Evolutionary conservation across 192 early-diverging fungal species (phyloP), one percentile per base, ranked within the genome.

Genomic region (Thamnidium elegans): DNA sequence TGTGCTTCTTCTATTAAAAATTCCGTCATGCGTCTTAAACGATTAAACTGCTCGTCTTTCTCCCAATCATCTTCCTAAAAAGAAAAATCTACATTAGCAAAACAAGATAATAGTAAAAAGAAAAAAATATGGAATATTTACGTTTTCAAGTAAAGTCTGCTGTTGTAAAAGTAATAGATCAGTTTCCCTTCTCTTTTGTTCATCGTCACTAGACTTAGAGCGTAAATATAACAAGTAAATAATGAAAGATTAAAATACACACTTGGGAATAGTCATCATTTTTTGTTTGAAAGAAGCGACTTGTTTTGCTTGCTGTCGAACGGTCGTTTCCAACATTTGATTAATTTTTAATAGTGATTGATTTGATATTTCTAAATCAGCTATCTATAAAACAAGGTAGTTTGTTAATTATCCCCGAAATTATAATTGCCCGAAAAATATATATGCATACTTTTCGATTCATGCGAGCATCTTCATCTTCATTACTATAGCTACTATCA

Each of bases 311-410:
- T 82, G 81, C 20, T 79, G 80, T 50, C 79, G 72, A 30, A 76
- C 76, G 1, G 71, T 76, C 0, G 74, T 71, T 62, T 85, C 83
- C 21, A 85, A 66, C 43, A 77, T 75, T 23, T 72, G 62, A 60
- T 85, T 85, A 43, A 82, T 59, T 30, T 71, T 71, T 8, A 80
- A 56, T 10, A 85, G 55, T 30, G 79, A 80, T 20, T 77, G 59
- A 23, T 82, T 85, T 3, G 83, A 82, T 19, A 85, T 82, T 63
- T 85, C 83, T 43, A 84, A 73, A 71, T 84, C 81, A 26, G 64
- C 70, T 68, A 82, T 79, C 74, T 81, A 39, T 39, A 9, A 6
- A 3, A 39, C 9, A 10, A 9, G 34, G 3, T 36, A 36, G 7
- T 4, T 4, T 4, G 34, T 39, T 39, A 39, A 39, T 39, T 39